These are phyloP conservation scores for Aspergillus udagawae DNA, from an alignment of 2,329 filamentous ascomycete species.

Conservation along the genomic window DNA sequence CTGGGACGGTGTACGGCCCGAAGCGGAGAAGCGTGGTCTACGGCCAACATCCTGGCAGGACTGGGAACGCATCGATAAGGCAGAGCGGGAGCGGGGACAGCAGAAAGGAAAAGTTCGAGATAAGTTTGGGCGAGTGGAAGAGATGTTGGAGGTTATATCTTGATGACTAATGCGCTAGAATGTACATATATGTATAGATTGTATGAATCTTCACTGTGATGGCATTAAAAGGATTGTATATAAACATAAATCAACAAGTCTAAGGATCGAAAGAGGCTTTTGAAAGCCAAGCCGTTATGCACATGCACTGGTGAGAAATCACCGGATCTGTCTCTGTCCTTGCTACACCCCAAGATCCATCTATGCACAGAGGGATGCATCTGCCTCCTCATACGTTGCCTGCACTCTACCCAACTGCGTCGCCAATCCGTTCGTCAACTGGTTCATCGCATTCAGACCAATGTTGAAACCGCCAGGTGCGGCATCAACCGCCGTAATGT, in stretches of 20 bases:
- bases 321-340: background rate
- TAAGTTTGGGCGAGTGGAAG: conserved; percentile 54
- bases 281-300: background rate
- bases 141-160: conserved; percentile 51
- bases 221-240: background rate
- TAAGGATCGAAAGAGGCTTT: background rate
- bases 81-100: conserved; percentile 65
- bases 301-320: background rate
- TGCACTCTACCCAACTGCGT: conserved; percentile 40
- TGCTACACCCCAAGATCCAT: background rate
- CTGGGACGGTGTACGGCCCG: conserved; percentile 71
- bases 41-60: conserved; percentile 73
- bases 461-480: conserved; percentile 48
- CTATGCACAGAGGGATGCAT: conserved; percentile 10
- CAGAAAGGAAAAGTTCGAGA: conserved; percentile 72
- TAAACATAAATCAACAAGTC: background rate
- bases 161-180: conserved; percentile 8
- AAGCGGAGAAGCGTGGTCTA: conserved; percentile 54
- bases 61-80: conserved; percentile 80
- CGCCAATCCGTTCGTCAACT: conserved; percentile 46
- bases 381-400: conserved; percentile 25
- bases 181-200: conserved; percentile 5
- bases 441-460: conserved; percentile 46
- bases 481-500: conserved; percentile 48
- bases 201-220: background rate